Evolutionary conservation across 192 early-diverging fungal genomes (phyloP), one percentile per base, ranked within the genome.

Genomic region (Entrophospora sp.): DNA sequence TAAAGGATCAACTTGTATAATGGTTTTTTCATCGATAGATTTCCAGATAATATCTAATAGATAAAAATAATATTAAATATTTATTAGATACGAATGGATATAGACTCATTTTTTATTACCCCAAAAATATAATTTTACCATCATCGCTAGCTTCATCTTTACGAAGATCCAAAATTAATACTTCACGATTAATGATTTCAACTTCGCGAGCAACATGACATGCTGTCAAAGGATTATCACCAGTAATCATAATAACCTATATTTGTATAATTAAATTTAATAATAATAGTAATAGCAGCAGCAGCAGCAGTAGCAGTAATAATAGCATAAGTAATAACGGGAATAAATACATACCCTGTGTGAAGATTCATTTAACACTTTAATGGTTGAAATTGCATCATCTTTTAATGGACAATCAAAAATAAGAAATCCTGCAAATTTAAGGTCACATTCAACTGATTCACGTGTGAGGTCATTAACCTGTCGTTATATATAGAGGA

Each of bases 191-290:
- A 20, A 94, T 86, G 73, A 99, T 99, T 38, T 83, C 85, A 28
- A 99, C 94, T 72, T 98, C 86, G 34, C 83, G 81, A 18, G 97
- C 97, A 66, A 99, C 92, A 70, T 98, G 95, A 45, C 91, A 90
- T 0, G 96, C 97, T 0, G 97, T 99, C 65, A 99, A 81, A 3
- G 97, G 91, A 61, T 97, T 98, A 71, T 99, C 97, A 66, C 97
- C 97, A 25, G 97, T 99, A 66, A 99, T 99, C 97, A 99, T 99
- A 14, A 97, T 86, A 40, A 77, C 76, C 64, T 66, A 66, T 20
- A 8, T 13, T 64, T 52, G 34, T 30, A 57, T 1, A 12, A 22
- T 52, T 27, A 51, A 37, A 25, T 3, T 31, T 4, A 31, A 30
- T 53, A 28, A 30, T 32, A 2, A 22, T 28, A 52, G 25, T 5